These are phyloP conservation scores for Endocalyx cinctus DNA, from an alignment of 2,329 filamentous ascomycete genomes.

Conservation along the genomic window DNA sequence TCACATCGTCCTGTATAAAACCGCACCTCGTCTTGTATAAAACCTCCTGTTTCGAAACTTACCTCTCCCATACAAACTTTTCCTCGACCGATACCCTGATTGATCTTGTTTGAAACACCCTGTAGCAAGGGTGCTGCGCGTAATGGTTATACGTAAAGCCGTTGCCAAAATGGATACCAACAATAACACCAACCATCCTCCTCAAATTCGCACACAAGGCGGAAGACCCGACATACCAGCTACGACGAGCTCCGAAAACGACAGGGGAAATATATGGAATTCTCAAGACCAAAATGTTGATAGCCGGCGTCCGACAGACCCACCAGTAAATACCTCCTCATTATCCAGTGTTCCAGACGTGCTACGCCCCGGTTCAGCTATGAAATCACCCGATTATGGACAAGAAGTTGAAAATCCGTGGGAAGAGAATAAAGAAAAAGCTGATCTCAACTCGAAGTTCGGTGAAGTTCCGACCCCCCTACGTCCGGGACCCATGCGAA, in stretches of 20 bases:
- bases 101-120: not conserved
- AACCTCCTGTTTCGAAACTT: not conserved
- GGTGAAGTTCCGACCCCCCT: slow-evolving; percentile 27
- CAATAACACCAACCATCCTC: slow-evolving; percentile 18
- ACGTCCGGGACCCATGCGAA: slow-evolving; percentile 27
- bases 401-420: slow-evolving; percentile 32
- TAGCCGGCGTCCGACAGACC: slow-evolving; percentile 5
- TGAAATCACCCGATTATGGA: slow-evolving; percentile 20
- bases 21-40: too few species aligned
- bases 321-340: slow-evolving; percentile 10
- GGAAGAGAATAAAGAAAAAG: slow-evolving; percentile 18
- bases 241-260: slow-evolving; percentile 27
- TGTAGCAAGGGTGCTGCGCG: slow-evolving; percentile 7
- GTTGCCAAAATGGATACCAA: slow-evolving; percentile 23
- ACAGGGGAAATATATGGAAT: slow-evolving; percentile 26
- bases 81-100: too few species aligned
- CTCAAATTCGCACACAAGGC: slow-evolving; percentile 21
- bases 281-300: slow-evolving; percentile 5
- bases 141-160: slow-evolving; percentile 40
- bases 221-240: slow-evolving; percentile 28
- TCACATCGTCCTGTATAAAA: too few species aligned
- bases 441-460: slow-evolving; percentile 12
- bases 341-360: slow-evolving; percentile 26
- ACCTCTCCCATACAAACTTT: not conserved
- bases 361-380: slow-evolving; percentile 26